These are phyloP conservation scores for Amaranthus cruentus DNA, from an alignment of 148 eudicot genomes.

Conservation along the genomic window DNA sequence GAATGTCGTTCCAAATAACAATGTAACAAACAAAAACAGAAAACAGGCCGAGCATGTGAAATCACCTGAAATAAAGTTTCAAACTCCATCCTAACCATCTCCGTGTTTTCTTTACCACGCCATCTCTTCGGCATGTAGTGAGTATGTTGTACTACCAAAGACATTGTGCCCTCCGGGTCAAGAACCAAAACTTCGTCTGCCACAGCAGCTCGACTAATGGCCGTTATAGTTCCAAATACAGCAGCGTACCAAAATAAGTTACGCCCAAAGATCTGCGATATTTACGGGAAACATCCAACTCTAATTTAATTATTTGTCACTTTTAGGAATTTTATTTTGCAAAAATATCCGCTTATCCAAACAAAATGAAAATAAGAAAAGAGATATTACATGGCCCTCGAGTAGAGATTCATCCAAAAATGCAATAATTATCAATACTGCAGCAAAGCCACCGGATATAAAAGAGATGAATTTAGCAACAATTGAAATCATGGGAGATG, in stretches of 20 bases:
- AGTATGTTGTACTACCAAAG: slow-evolving; percentile 74
- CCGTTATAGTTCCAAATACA: slow-evolving; percentile 89
- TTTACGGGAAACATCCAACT: slow-evolving; percentile 6
- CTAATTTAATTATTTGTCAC: not conserved
- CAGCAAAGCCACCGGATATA: slow-evolving; percentile 92
- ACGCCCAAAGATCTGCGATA: slow-evolving; percentile 82
- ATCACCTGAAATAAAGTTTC: slow-evolving; percentile 91
- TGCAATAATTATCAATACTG: slow-evolving; percentile 83
- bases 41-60: not conserved
- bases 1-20: too few relatives aligned
- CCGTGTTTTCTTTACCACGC: slow-evolving; percentile 89
- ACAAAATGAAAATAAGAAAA: not conserved
- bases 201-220: slow-evolving; percentile 79
- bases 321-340: not conserved
- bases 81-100: slow-evolving; percentile 61
- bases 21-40: too few relatives aligned
- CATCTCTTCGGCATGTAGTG: slow-evolving; percentile 91
- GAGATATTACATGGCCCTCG: slow-evolving; percentile 86
- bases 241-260: slow-evolving; percentile 98
- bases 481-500: slow-evolving; percentile 73
- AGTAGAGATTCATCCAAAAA: slow-evolving; percentile 90
- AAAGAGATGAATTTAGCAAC: slow-evolving; percentile 89
- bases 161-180: slow-evolving; percentile 84
- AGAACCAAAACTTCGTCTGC: slow-evolving; percentile 74
- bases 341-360: not conserved